Conservation (phyloP, 2,329 filamentous ascomycete species). For the Sphaerostilbella broomeana region DNA sequence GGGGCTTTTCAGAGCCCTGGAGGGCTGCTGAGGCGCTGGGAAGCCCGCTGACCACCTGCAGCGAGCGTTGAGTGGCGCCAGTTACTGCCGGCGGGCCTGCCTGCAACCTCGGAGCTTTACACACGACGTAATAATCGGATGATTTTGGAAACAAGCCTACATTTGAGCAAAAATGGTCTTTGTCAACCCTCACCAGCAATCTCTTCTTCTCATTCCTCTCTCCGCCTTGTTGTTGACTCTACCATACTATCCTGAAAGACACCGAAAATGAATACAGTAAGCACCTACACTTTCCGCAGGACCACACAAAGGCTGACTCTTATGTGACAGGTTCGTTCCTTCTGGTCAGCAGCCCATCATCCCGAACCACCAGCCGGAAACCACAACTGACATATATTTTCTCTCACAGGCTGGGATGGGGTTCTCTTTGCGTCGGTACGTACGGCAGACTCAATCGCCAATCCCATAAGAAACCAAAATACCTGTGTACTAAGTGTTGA, state of each 20-base stretch:
- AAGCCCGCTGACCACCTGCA: too few species aligned
- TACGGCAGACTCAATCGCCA: constrained; percentile 35
- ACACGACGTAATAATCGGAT: too few species aligned
- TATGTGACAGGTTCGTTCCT: constrained; percentile 55
- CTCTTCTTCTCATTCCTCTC: neutral
- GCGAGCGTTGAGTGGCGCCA: too few species aligned
- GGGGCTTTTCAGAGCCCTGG: too few species aligned
- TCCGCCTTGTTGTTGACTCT: neutral
- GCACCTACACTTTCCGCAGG: neutral
- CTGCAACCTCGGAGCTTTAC: too few species aligned
- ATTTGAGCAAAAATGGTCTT: neutral
- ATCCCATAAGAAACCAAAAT: too few species aligned
- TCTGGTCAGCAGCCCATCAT: constrained; percentile 46
- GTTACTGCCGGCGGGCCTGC: neutral
- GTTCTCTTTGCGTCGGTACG: constrained; percentile 75
- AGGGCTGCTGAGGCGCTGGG: too few species aligned
- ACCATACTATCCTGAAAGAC: constrained; percentile 1
- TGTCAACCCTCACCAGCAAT: neutral
- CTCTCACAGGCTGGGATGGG: constrained; percentile 74
- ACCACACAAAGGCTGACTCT: too few species aligned
- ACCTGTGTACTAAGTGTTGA: too few species aligned
- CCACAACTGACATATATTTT: constrained; percentile 7
- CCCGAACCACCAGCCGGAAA: neutral
- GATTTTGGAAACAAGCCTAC: too few species aligned
- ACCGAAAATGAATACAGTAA: constrained; percentile 15